Evolutionary conservation across 306 rosid species (phyloP), one percentile per base, ranked within the genome.

Genomic region (Sphenostylis stenocarpa): DNA sequence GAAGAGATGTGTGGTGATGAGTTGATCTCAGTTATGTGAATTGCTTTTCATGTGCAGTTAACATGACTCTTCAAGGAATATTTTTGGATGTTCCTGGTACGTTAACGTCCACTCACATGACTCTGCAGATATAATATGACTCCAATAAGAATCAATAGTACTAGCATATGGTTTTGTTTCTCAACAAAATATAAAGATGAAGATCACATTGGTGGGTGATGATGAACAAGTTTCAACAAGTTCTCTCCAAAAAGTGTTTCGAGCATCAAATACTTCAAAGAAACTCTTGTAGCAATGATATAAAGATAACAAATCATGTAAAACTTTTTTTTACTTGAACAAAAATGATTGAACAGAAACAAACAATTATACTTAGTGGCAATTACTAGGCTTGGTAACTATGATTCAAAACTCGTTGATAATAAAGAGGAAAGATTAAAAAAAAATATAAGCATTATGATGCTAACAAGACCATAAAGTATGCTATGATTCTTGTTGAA

Each of bases 21-120:
- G 49, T 45, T 4, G 23, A 48, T 49, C n/a, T 45, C 7, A 56
- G 28, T 52, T 73, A 19, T 60, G 33, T 44, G 44, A 13, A 4
- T 43, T 21, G 28, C 8, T 43, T 43, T 73, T 39, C 6, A 24
- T 41, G 15, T 73, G 16, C 28, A 23, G 43, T 36, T 24, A 72
- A 38, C 66, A 9, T 24, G 3, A 38, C 17, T 41, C 44, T 23
- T 16, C 4, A 29, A 49, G 56, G 76, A 83, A 77, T 68, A 62
- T 74, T 65, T 8, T 51, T 55, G 12, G 45, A 41, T 58, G 52
- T 43, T 21, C 75, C 36, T 4, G 13, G 24, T 62, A 66, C 60
- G 10, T 16, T 57, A 58, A 41, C 75, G 68, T 67, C 70, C 17
- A 44, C 63, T 45, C 63, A 38, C 72, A 51, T 61, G 21, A 67